These are phyloP conservation scores for Camelina sativa DNA, from an alignment of 345 rosid genomes.

Conservation along the genomic window DNA sequence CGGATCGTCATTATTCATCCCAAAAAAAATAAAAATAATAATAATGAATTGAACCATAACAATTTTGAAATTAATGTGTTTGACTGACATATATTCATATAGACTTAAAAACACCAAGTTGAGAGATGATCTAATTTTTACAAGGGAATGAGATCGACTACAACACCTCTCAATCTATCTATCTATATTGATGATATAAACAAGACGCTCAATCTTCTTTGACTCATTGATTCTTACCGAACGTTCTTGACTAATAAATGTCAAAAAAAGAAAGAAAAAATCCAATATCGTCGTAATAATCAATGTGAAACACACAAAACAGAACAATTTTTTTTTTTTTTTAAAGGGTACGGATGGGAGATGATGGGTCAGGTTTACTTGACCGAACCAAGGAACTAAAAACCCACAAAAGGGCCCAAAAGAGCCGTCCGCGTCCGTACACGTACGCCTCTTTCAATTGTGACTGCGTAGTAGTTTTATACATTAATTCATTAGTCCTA, in stretches of 20 bases:
- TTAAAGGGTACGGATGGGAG: constrained; percentile 34
- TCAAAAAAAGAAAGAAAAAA: not conserved
- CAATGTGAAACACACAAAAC: constrained; percentile 7
- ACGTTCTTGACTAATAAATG: constrained; percentile 7
- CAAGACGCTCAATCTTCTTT: no score
- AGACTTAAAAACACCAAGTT: no score
- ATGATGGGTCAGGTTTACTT: constrained; percentile 19
- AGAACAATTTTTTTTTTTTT: no score
- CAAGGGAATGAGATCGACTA: no score
- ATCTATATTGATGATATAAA: no score
- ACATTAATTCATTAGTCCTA: not conserved
- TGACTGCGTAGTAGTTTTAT: not conserved
- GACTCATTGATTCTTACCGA: not conserved
- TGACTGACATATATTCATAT: no score
- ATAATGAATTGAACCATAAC: no score
- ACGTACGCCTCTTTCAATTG: constrained; percentile 35
- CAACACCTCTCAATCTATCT: no score
- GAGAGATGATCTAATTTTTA: no score
- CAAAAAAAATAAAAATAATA: no score
- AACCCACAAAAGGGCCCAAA: constrained; percentile 27
- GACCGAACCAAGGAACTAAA: constrained; percentile 6
- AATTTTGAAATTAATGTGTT: no score
- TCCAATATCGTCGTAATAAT: constrained; percentile 27
- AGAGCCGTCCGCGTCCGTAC: constrained; percentile 41
- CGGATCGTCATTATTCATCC: no score